Evolutionary conservation across 2,329 filamentous ascomycete genomes (phyloP).

Genomic region (Microsporum ferrugineum): DNA sequence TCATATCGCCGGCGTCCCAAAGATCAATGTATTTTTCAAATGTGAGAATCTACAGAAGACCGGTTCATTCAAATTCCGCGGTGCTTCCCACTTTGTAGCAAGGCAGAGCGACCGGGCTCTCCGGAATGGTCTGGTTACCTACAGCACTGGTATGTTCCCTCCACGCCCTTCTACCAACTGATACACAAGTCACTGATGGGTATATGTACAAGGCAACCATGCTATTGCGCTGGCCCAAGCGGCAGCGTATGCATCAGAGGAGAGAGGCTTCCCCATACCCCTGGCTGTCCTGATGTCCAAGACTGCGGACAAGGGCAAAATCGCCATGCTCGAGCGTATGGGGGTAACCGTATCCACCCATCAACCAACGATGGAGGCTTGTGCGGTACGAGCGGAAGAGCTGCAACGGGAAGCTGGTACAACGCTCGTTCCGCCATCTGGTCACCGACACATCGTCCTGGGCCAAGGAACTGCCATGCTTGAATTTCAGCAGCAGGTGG

Average conservation of each 20-base stretch:
- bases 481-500: not conserved
- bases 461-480: not conserved
- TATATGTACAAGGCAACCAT: not conserved
- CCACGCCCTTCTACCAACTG: not conserved
- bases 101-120: not conserved
- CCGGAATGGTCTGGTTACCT: not conserved
- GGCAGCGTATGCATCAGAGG: not conserved
- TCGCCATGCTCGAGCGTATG: not conserved
- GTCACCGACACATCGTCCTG: not conserved
- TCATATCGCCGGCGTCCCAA: not conserved
- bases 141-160: not conserved
- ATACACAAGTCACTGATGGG: not conserved
- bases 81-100: not conserved
- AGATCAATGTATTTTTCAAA: not conserved
- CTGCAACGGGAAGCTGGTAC: not conserved
- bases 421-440: not conserved
- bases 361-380: not conserved
- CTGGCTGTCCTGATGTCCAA: not conserved
- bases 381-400: not conserved
- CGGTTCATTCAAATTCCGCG: not conserved
- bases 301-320: not conserved
- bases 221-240: not conserved
- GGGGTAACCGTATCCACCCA: not conserved
- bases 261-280: not conserved
- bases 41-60: not conserved